Percentiles rank a stretch among this genome's conserved stretches.
Evolutionary conservation across 805 yeast genomes (phyloP).

Genomic region (Ogataea siamensis): DNA sequence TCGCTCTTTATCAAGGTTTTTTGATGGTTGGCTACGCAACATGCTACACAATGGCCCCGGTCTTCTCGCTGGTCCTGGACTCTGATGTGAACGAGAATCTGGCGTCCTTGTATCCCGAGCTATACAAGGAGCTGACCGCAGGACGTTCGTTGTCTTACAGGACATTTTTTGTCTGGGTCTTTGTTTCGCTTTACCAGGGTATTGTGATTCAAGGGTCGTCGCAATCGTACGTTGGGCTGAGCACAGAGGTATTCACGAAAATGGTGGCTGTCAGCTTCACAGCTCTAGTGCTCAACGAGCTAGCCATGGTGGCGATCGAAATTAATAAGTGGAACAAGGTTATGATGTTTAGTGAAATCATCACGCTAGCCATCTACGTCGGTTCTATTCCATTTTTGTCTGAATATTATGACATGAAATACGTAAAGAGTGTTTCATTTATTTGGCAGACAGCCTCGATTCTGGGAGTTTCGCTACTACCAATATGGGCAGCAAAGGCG

Average conservation of each 20-base stretch:
- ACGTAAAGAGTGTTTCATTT: slow-evolving; percentile 56
- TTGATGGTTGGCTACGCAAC: slow-evolving; percentile 99
- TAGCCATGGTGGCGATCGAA: slow-evolving; percentile 90
- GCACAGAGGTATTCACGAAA: slow-evolving; percentile 49
- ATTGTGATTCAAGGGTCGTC: slow-evolving; percentile 76
- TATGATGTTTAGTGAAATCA: slow-evolving; percentile 71
- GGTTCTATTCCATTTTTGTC: slow-evolving; percentile 78
- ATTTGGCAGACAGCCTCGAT: slow-evolving; percentile 68
- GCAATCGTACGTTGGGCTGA: slow-evolving; percentile 70
- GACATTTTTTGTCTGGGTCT: slow-evolving; percentile 90
- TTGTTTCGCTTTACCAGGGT: slow-evolving; percentile 90
- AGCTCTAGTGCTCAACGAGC: slow-evolving; percentile 76
- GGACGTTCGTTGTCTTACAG: slow-evolving; percentile 84
- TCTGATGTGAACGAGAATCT: slow-evolving; percentile 87
- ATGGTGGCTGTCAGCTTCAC: slow-evolving; percentile 90
- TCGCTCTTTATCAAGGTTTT: slow-evolving; percentile 94
- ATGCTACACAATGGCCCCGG: slow-evolving; percentile 97
- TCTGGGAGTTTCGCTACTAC: slow-evolving; percentile 69
- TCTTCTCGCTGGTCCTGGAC: slow-evolving; percentile 87
- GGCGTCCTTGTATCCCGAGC: slow-evolving; percentile 89
- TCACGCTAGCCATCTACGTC: slow-evolving; percentile 65
- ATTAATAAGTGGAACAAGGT: slow-evolving; percentile 85
- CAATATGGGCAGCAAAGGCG: slow-evolving; percentile 84
- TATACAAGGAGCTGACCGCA: slow-evolving; percentile 85
- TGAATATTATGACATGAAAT: slow-evolving; percentile 81